Conservation (phyloP, 345 rosid genomes). For the Brassica incana region DNA sequence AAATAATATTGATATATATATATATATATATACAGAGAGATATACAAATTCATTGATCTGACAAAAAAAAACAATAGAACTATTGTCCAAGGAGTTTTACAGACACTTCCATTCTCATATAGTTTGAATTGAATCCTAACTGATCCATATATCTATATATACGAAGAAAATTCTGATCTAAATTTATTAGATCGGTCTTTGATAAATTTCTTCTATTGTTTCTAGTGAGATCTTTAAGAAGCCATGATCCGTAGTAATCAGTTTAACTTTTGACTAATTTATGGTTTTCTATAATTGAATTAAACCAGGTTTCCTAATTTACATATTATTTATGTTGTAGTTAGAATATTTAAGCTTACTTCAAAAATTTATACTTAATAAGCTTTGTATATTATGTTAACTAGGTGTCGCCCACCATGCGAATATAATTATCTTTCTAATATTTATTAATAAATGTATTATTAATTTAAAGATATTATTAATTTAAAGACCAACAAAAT, state of each 20-base stretch:
- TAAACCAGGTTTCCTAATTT: slow-evolving; percentile 2
- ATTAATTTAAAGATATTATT: too few species aligned
- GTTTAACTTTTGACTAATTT: not conserved
- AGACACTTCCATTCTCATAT: not conserved
- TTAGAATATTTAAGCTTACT: not conserved
- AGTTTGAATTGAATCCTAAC: slow-evolving; percentile 7
- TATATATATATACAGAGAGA: not conserved
- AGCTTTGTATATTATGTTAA: not conserved
- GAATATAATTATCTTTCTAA: too few species aligned
- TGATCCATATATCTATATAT: slow-evolving; percentile 4
- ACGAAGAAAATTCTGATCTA: not conserved
- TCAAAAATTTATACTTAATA: not conserved
- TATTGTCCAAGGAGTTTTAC: slow-evolving; percentile 3
- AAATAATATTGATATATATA: slow-evolving; percentile 1
- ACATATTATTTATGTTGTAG: not conserved
- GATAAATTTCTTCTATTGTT: not conserved
- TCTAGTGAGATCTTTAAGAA: not conserved
- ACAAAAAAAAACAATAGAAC: not conserved
- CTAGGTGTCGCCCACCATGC: too few species aligned
- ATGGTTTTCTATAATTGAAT: not conserved
- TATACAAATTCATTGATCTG: slow-evolving; percentile 15
- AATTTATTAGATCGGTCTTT: not conserved
- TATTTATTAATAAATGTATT: too few species aligned
- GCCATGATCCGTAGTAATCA: not conserved
- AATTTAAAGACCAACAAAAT: too few species aligned